Percentiles rank a stretch among this genome's conserved stretches.
These are phyloP conservation scores for Pyricularia pennisetigena DNA, from an alignment of 2,329 filamentous ascomycete species.

Conservation along the genomic window DNA sequence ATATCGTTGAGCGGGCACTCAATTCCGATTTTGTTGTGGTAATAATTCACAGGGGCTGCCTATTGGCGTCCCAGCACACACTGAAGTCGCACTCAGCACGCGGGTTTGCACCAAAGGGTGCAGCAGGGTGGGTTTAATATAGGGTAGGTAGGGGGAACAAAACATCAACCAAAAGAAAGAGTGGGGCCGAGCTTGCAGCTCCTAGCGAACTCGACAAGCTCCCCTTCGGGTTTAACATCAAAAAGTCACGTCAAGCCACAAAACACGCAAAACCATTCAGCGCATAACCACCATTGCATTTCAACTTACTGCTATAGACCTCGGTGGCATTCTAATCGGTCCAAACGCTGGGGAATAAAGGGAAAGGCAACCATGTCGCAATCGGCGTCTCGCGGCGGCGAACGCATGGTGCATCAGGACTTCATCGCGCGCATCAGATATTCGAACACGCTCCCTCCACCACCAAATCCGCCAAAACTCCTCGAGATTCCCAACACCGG, in stretches of 20 bases:
- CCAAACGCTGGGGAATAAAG: not conserved
- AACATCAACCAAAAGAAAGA: not conserved
- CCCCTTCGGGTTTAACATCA: not conserved
- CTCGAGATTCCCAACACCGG: slow-evolving; percentile 95
- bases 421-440: slow-evolving; percentile 95
- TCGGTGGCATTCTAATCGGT: not conserved
- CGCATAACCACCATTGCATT: not conserved
- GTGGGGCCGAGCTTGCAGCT: not conserved
- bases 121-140: not conserved
- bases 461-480: slow-evolving; percentile 89
- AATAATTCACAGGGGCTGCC: not conserved
- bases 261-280: not conserved
- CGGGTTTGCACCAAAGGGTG: not conserved
- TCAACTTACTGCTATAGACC: not conserved
- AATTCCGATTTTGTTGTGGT: not conserved
- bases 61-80: not conserved
- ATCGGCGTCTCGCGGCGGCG: slow-evolving; percentile 34
- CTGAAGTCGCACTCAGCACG: not conserved
- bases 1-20: not conserved
- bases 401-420: slow-evolving; percentile 73
- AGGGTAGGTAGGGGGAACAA: not conserved
- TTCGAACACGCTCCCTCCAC: slow-evolving; percentile 89
- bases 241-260: not conserved
- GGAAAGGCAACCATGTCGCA: slow-evolving; percentile 25
- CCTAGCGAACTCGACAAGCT: not conserved